A percentile compares a stretch with the other conserved stretches of the same genome.
Evolutionary conservation across 192 early-diverging fungal genomes (phyloP).

Genomic region (Endogone sp.): DNA sequence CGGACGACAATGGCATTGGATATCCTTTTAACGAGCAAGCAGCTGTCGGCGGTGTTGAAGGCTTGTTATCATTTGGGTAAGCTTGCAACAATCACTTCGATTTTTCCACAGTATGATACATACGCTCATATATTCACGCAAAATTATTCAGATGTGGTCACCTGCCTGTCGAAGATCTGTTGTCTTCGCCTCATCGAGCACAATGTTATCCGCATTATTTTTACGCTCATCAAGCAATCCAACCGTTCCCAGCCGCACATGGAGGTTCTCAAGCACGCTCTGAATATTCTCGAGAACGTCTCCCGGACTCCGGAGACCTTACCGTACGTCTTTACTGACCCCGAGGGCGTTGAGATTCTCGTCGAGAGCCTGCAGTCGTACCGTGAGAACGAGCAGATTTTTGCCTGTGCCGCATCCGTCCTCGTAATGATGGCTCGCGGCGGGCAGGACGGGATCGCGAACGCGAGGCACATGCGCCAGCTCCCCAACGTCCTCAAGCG

Average conservation of each 20-base stretch:
- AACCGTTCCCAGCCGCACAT: constrained; percentile 36
- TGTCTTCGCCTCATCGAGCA: constrained; percentile 35
- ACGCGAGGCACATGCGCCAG: neutral
- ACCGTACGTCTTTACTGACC: constrained; percentile 25
- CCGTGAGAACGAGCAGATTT: constrained; percentile 35
- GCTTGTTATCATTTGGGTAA: constrained; percentile 38
- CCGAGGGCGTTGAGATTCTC: constrained; percentile 27
- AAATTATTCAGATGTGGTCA: constrained; percentile 25
- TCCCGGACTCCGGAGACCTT: constrained; percentile 22
- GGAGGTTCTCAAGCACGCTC: constrained; percentile 34
- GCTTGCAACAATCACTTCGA: no score
- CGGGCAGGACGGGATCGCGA: constrained; percentile 1
- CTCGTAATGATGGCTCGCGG: constrained; percentile 24
- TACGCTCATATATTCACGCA: neutral
- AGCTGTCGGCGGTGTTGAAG: constrained; percentile 37
- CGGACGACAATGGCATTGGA: constrained; percentile 35
- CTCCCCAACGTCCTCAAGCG: neutral
- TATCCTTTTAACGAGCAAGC: constrained; percentile 33
- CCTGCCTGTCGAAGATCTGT: constrained; percentile 33
- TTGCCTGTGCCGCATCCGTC: constrained; percentile 25
- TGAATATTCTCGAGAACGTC: constrained; percentile 35
- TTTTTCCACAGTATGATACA: neutral
- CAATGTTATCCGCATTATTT: constrained; percentile 34
- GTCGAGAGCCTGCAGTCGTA: constrained; percentile 31
- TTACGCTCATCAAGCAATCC: constrained; percentile 32